Evolutionary conservation across 2,329 filamentous ascomycete genomes (phyloP), one percentile per base, ranked within the genome.

Genomic region (Magnaporthiopsis incrustans): DNA sequence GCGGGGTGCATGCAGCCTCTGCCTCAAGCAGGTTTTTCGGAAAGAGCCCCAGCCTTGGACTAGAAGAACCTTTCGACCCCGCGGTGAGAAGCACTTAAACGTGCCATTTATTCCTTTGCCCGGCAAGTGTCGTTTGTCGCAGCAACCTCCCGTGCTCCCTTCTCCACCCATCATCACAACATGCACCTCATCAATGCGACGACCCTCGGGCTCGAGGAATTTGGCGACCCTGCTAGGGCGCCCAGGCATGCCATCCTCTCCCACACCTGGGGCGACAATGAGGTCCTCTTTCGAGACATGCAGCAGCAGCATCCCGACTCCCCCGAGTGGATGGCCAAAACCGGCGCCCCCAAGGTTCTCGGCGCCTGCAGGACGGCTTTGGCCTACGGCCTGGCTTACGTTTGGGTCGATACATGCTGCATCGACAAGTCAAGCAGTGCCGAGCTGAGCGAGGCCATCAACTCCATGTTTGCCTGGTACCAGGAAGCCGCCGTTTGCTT

Each of bases 391-490:
- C 35, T 59, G 26, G 8, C 30, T 7, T 67, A 68, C 58, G 53
- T 66, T 25, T 69, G 68, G 67, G 26, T 69, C 25, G 68, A 69
- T 59, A 68, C 66, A 1, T 69, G 67, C 66, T 69, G 67, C 60
- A 69, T 69, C 61, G 64, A 69, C 65, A 69, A 69, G 61, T 30
- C 62, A 1, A 63, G 62, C 56, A 64, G 53, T 35, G 61, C 57
- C 44, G 68, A 69, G 27, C 66, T 69, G 35, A 26, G 15, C 18
- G 67, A 68, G 64, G 60, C 65, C 11, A 67, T 69, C 65, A 69
- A 67, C 56, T 69, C 67, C 65, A 69, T 69, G 68, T 69, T 64
- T 56, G 25, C 56, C 22, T 69, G 64, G 63, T 69, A 69, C 38
- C 27, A 35, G 18, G 35, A 65, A 1, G 58, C 68, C 0, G 18